Base-by-base conservation (phyloP, 2,329 filamentous ascomycete species). In the Coleophoma crateriformis region DNA sequence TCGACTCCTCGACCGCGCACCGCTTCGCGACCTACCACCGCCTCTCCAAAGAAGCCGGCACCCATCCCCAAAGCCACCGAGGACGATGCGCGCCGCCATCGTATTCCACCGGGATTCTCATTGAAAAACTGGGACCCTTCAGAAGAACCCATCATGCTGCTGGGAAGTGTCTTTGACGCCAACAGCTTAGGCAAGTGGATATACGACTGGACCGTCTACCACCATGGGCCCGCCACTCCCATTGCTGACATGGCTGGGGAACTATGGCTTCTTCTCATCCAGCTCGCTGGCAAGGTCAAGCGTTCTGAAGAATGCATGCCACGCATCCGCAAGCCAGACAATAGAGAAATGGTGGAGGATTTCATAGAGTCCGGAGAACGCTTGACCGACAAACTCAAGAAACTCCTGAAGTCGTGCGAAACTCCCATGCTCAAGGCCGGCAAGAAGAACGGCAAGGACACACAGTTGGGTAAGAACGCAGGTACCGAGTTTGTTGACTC, bases 121-220 rank as follows among this genome's bases (percentile, higher is more conserved):
- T 83, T 92, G 66, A 97, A 97, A 78, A 95, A 97, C 74, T 97
- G 94, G 94, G 94, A 99, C 67, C 92, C 92, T 1, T 84, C 82
- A 27, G 92, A 97, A 74, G 84, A 90, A 59, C 94, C 94, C 46
- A 96, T 99, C 66, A 85, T 96, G 65, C 81, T 99, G 22, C 79
- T 97, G 19, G 94, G 94, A 46, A 95, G 89, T 65, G 94, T 97
- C 50, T 97, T 97, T 64, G 94, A 97, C 66, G 89, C 92, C 64
- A 96, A 97, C 78, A 96, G 90, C 22, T 79, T 99, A 32, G 94
- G 94, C 64, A 96, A 96, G 72, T 99, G 94, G 94, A 95, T 99
- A 64, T 99, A 96, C 71, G 94, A 97, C 77, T 99, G 94, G 94
- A 96, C 94, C 15, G 89, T 96, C 56, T 96, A 89, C 73, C 85